These are phyloP conservation scores for Phytopythium ostracodes DNA, from an alignment of 352 stramenopile species.

Conservation along the genomic window DNA sequence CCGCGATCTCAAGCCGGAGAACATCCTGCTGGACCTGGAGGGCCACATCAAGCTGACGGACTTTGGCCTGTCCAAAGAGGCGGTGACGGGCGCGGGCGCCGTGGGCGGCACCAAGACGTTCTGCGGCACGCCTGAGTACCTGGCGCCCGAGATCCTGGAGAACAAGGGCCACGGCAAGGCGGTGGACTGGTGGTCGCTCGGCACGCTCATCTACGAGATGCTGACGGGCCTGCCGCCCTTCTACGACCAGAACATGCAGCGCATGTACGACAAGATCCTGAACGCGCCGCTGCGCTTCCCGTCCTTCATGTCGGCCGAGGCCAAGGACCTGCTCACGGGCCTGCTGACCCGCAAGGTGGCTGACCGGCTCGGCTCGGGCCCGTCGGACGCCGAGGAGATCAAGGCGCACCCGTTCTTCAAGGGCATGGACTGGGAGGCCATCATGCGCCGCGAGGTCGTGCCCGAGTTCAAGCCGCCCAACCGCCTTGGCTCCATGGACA, in stretches of 20 bases:
- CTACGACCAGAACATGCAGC: slow-evolving; percentile 94
- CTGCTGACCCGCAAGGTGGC: slow-evolving; percentile 87
- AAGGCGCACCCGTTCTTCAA: slow-evolving; percentile 92
- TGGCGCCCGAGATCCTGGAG: slow-evolving; percentile 93
- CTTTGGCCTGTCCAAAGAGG: slow-evolving; percentile 94
- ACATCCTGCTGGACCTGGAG: slow-evolving; percentile 92
- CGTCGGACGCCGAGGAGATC: slow-evolving; percentile 90
- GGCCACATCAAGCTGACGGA: slow-evolving; percentile 94
- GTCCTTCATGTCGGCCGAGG: slow-evolving; percentile 90
- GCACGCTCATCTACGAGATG: slow-evolving; percentile 95
- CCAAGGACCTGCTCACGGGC: slow-evolving; percentile 79
- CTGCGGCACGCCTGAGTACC: slow-evolving; percentile 93
- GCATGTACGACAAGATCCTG: slow-evolving; percentile 95
- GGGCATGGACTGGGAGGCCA: slow-evolving; percentile 89
- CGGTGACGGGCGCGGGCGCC: slow-evolving; percentile 78
- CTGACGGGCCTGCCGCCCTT: slow-evolving; percentile 89
- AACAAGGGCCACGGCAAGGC: slow-evolving; percentile 92
- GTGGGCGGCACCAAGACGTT: slow-evolving; percentile 88
- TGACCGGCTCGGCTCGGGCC: slow-evolving; percentile 83
- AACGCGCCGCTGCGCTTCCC: slow-evolving; percentile 86
- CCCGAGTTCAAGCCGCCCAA: slow-evolving; percentile 92
- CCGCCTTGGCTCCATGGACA: slow-evolving; percentile 88
- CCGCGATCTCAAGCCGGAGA: slow-evolving; percentile 96
- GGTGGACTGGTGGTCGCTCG: slow-evolving; percentile 90
- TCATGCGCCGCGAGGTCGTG: slow-evolving; percentile 84